Evolutionary conservation across 2,329 filamentous ascomycete genomes (phyloP).

Genomic region (Cladosporium cucumerinum): DNA sequence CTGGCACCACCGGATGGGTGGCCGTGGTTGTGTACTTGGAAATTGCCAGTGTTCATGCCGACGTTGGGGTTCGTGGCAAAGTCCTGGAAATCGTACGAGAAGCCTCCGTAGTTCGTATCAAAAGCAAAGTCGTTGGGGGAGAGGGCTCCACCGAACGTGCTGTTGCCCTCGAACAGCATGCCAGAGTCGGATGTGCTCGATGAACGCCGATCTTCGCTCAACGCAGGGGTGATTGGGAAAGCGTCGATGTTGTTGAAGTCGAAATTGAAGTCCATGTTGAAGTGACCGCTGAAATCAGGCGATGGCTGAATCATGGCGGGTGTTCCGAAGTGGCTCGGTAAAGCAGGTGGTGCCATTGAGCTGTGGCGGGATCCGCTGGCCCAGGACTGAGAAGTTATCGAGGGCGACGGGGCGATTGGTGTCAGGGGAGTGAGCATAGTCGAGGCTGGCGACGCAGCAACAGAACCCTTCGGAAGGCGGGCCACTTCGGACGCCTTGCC

Average conservation of each 20-base stretch:
- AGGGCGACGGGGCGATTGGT: constrained; percentile 40
- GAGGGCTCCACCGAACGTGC: constrained; percentile 31
- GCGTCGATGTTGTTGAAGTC: constrained; percentile 32
- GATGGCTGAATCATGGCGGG: constrained; percentile 30
- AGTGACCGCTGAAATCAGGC: constrained; percentile 35
- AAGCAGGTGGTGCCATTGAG: constrained; percentile 31
- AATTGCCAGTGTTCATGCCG: constrained; percentile 16
- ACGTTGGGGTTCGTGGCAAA: constrained; percentile 26
- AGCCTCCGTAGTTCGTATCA: constrained; percentile 53
- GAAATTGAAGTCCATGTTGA: constrained; percentile 31
- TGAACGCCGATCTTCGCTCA: constrained; percentile 35
- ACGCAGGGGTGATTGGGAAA: constrained; percentile 34
- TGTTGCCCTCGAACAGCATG: constrained; percentile 31
- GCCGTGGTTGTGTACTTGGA: not conserved
- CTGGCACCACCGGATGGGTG: constrained; percentile 14
- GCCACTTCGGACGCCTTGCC: constrained; percentile 51
- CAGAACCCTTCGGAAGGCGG: constrained; percentile 58
- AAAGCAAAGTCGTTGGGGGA: constrained; percentile 54
- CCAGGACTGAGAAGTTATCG: constrained; percentile 33
- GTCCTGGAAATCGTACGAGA: constrained; percentile 35
- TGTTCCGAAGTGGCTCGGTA: constrained; percentile 30
- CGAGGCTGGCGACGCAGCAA: constrained; percentile 61
- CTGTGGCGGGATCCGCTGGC: constrained; percentile 29
- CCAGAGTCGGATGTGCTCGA: constrained; percentile 41
- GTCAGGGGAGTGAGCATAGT: constrained; percentile 34